These are phyloP conservation scores for Angomonas ambiguus DNA, from an alignment of 208 protist genomes.

Conservation along the genomic window DNA sequence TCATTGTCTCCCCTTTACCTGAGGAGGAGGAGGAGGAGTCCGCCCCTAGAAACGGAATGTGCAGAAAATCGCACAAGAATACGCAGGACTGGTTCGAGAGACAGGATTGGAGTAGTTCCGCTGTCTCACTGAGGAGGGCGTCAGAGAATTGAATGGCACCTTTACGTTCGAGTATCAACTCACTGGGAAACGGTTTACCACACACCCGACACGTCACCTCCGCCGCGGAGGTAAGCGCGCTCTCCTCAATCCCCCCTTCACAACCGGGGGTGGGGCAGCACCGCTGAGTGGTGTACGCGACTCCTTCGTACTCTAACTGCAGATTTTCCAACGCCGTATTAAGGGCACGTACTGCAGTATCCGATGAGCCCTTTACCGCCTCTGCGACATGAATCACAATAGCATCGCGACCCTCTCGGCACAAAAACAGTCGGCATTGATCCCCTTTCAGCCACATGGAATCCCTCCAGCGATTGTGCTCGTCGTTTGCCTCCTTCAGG, in stretches of 20 bases:
- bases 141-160: constrained; percentile 33
- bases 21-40: constrained; percentile 8
- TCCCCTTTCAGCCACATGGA: constrained; percentile 74
- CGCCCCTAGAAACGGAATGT: constrained; percentile 38
- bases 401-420: constrained; percentile 50
- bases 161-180: constrained; percentile 33
- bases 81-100: constrained; percentile 39
- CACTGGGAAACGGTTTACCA: constrained; percentile 40
- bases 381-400: constrained; percentile 65
- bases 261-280: constrained; percentile 68
- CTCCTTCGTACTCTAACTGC: constrained; percentile 64
- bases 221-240: constrained; percentile 33
- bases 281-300: constrained; percentile 43
- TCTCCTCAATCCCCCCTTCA: constrained; percentile 53
- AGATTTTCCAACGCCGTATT: constrained; percentile 48
- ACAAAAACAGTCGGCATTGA: constrained; percentile 65
- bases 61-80: constrained; percentile 61
- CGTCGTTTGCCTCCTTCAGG: constrained; percentile 67
- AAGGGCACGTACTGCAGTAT: constrained; percentile 58
- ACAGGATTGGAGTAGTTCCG: constrained; percentile 58
- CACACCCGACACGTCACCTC: constrained; percentile 54
- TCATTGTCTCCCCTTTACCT: constrained; percentile 12
- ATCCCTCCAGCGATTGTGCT: constrained; percentile 84
- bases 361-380: constrained; percentile 36
- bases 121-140: constrained; percentile 40